Percentiles rank a stretch among this genome's conserved stretches.
Evolutionary conservation across 176 grass and related monocot species (phyloP).

Genomic region (Saccharum officinarum): DNA sequence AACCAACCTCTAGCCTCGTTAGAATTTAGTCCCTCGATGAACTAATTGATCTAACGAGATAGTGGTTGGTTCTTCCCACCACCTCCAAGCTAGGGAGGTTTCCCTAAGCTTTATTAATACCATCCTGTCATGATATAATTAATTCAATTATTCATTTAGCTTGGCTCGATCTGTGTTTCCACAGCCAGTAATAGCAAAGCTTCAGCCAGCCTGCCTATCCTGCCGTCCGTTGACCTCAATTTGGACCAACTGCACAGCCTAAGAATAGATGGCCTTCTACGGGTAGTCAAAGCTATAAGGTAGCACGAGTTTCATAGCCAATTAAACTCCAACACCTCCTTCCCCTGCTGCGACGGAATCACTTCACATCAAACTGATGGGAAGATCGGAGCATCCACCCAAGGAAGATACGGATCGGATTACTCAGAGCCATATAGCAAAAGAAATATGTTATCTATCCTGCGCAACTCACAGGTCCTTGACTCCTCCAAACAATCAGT

Average conservation of each 20-base stretch:
- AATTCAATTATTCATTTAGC: neutral
- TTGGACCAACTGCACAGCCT: neutral
- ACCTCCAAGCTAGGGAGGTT: neutral
- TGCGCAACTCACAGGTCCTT: neutral
- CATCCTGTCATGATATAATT: constrained; percentile 8
- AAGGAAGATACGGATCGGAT: neutral
- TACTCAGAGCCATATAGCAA: neutral
- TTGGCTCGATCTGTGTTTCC: neutral
- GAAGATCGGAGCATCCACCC: neutral
- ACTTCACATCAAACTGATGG: neutral
- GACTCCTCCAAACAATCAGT: neutral
- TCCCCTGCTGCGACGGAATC: neutral
- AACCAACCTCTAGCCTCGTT: constrained; percentile 42
- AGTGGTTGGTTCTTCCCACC: constrained; percentile 25
- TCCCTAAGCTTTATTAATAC: constrained; percentile 18
- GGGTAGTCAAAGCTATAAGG: constrained; percentile 2
- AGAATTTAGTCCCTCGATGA: constrained; percentile 31
- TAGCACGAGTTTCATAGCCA: constrained; percentile 27
- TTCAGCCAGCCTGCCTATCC: neutral
- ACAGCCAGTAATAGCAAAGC: constrained; percentile 24
- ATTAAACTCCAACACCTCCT: neutral
- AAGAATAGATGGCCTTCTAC: constrained; percentile 16
- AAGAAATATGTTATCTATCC: neutral
- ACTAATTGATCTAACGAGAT: constrained; percentile 32
- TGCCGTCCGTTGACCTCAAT: constrained; percentile 19